Conservation (phyloP, 169 alveolate species). For the Besnoitia besnoiti region DNA sequence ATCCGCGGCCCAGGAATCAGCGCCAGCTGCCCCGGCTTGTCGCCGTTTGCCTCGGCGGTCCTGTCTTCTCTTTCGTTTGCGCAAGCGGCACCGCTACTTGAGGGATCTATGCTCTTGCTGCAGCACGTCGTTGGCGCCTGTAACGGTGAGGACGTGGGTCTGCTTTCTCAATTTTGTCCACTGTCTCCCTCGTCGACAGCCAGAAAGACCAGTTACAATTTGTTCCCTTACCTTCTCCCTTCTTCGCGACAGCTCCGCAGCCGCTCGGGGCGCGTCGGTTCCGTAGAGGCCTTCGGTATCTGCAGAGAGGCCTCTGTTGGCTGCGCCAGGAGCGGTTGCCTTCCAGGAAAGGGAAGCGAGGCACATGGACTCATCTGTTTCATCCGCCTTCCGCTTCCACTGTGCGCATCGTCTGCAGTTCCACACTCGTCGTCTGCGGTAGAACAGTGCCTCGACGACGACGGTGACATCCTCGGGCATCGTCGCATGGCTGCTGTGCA, state of each 20-base stretch:
- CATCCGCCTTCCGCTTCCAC: too few species aligned
- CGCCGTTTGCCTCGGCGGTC: not conserved
- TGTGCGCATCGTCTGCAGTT: not conserved
- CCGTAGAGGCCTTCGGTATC: too few species aligned
- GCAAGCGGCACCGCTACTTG: constrained; percentile 3
- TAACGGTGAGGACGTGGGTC: not conserved
- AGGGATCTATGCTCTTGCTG: not conserved
- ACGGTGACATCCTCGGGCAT: not conserved
- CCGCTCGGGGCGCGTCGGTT: too few species aligned
- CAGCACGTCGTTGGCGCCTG: constrained; percentile 32
- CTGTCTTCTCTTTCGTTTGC: not conserved
- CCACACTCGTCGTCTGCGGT: not conserved
- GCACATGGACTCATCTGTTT: too few species aligned
- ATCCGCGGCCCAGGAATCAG: not conserved
- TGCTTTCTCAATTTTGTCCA: not conserved
- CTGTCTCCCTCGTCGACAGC: too few species aligned
- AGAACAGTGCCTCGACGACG: not conserved
- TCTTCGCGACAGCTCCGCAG: not conserved
- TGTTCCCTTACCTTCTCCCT: not conserved
- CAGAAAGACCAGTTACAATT: not conserved
- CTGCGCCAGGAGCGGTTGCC: too few species aligned
- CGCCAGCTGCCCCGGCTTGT: not conserved
- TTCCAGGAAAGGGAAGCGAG: too few species aligned
- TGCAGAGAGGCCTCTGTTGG: too few species aligned
- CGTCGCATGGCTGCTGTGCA: constrained; percentile 7